phyloP scores from a whole-genome alignment of 1,139 yeast species.

The Diutina neorugosa region DNA sequence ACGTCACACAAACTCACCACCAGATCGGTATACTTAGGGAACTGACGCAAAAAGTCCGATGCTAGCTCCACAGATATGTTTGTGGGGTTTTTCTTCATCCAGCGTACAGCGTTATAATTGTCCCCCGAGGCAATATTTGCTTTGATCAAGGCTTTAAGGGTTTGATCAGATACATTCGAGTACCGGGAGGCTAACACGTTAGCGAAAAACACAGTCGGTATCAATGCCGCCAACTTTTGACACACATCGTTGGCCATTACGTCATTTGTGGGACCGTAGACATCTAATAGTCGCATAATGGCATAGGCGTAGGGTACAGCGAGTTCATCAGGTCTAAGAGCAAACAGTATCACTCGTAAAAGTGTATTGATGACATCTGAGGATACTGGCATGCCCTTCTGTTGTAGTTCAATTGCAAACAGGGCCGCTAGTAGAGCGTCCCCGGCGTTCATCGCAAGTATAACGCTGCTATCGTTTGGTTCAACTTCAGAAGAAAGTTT shows the following conservation, averaged over 20 bases:
- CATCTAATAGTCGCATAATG: neutral
- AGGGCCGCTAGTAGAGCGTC: neutral
- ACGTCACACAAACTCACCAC: neutral
- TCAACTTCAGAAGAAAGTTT: neutral
- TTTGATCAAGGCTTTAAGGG: neutral
- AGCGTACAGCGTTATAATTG: neutral
- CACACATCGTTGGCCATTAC: neutral
- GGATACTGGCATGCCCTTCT: neutral
- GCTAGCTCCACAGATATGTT: neutral
- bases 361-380: neutral
- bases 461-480: neutral
- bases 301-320: neutral
- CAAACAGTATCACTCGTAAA: neutral
- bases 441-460: neutral
- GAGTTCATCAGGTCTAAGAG: neutral
- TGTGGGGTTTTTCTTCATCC: neutral
- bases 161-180: neutral
- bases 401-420: neutral
- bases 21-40: neutral
- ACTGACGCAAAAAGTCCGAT: neutral
- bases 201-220: neutral
- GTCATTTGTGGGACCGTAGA: neutral
- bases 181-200: neutral
- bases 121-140: neutral
- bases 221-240: neutral